Evolutionary conservation across 1,284 basidiomycete species (phyloP), one percentile per base, ranked within the genome.

Genomic region (Ustilago lituana): DNA sequence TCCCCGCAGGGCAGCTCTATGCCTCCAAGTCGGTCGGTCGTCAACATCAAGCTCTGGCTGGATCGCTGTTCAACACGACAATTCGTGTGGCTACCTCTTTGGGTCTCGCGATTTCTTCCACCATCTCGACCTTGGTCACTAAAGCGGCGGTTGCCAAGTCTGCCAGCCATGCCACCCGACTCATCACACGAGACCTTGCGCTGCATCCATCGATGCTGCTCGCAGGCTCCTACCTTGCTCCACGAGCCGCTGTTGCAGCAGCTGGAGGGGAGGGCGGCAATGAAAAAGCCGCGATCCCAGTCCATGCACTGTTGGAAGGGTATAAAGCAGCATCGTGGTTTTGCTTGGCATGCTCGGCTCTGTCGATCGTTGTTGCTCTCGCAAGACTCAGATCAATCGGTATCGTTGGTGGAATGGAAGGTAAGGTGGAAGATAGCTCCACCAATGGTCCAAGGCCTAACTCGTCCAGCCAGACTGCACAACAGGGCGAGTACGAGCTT

Each of bases 51-150:
- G 73, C 76, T 3, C 49, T 76, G 20, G 74, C 77, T n/a, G 77
- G 77, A 9, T 69, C 69, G 14, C 51, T 80, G 10, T 80, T 80
- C 65, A 71, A 70, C 51, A 76, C 77, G 1, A 74, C 71, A 2
- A 73, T 73, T 5, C 61, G 77, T 12, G 35, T 80, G 3, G 76
- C 79, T 1, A 75, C 76, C 7, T 79, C 79, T 15, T 57, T 79
- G 17, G 73, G 74, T 15, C 56, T 80, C 2, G 77, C 76, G 19
- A 46, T 79, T 26, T 65, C 66, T 3, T 71, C 76, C 2, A 64
- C 74, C 11, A 72, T 78, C 46, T 66, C 77, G 10, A 77, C 58
- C 5, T 53, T 58, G 3, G 72, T 74, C 8, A 73, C 73, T 19
- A 69, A 64, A 20, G 27, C 33, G 20, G 50, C 58, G n/a, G 50